Evolutionary conservation across 352 stramenopile species (phyloP), one percentile per base, ranked within the genome.

Genomic region (Nothophytophthora sp.): DNA sequence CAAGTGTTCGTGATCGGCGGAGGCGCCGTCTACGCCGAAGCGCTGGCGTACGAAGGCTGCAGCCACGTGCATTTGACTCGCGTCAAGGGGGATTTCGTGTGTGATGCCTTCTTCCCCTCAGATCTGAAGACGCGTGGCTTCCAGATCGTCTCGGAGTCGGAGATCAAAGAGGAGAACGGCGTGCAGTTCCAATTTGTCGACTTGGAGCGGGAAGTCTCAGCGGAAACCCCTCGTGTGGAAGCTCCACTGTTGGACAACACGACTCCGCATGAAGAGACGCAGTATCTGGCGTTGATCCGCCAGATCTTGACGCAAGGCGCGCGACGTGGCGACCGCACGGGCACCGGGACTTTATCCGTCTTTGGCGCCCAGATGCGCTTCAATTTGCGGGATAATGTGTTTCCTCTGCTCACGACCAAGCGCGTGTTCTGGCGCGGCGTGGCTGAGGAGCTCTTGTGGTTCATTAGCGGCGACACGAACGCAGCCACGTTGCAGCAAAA

Each of bases 381-480:
- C 60, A 94, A 81, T 54, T 70, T 99, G 10, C 82, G 96, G 19
- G 73, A 99, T 60, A 88, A 95, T 32, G 78, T 85, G 8, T 96
- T 99, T 54, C 98, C 98, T 5, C 70, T 99, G 30, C 68, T 99
- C 20, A 99, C 98, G 23, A 99, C 98, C 16, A 99, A 99, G 81
- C 76, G 90, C 34, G 97, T 99, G 25, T 99, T 99, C 70, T 99
- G 97, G 97, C 81, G 97, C 29, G 97, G 97, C 40, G 96, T 99
- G 25, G 97, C 96, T 0, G 97, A 99, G 73, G 98, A 99, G 71
- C 73, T 99, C 28, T 72, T 99, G 32, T 99, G 97, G 97, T 99
- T 99, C 70, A 92, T 99, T 60, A 86, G 80, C 38, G 97, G 97
- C n/a, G 90, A 95, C 56, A 99, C 96, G 18, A 98, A 96, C 63